Base-by-base conservation (phyloP, 148 eudicot species). In the Oxyria digyna region DNA sequence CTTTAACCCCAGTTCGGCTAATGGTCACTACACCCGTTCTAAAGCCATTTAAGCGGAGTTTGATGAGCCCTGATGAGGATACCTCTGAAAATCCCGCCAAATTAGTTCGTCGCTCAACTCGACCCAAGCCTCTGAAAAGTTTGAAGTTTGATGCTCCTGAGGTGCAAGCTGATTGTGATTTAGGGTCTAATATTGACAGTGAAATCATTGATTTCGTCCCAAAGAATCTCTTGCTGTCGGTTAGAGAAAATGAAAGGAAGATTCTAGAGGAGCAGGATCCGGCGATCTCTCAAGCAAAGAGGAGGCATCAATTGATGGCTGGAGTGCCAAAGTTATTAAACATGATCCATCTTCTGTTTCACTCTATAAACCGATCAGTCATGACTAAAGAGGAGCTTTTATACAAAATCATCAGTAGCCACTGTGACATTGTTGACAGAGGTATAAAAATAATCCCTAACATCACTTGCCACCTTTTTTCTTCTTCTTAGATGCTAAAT, bases 341-440 rank as follows among this genome's bases (percentile, higher is more conserved):
- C 78, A 85, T 78, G 80, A 69, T 85, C 65, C 73, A 45, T 71
- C 84, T 79, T 75, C 70, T 85, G 35, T 87, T 93, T 72, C 96
- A 86, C 72, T 88, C 97, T 17, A 75, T 83, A 37, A 79, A 78
- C n/a, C 87, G 95, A 17, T 78, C 87, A 8, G 82, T 84, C n/a
- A 70, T 93, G 63, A 81, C 96, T 2, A 93, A 90, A 78, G 87
- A 87, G 57, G 95, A 93, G 78, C 83, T 93, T 62, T 63, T 89
- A 71, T 76, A 93, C 74, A 84, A 70, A 74, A 68, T 88, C 54
- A 43, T 87, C 38, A 66, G 84, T 29, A 80, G 76, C 73, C 76
- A 86, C 55, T 55, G 81, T 42, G 86, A 83, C 37, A 71, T 89
- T 45, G 74, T 79, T 49, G 96, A 93, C 74, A 80, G 68, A 89